Conservation (phyloP, 371 early-diverging fungal species). For the Conidiobolus incongruus region DNA sequence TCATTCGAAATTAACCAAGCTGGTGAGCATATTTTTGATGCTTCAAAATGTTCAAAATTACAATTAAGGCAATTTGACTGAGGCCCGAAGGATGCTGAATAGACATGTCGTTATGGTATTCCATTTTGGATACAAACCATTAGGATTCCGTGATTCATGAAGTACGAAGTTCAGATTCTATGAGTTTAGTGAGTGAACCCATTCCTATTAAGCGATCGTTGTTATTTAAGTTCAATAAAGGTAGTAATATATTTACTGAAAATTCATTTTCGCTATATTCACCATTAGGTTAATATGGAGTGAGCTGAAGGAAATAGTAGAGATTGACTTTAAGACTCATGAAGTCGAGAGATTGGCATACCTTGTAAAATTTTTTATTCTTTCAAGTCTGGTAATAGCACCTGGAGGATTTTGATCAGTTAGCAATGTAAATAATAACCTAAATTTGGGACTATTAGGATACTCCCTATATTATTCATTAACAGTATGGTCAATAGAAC, state of each 20-base stretch:
- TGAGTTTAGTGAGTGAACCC: conserved; percentile 57
- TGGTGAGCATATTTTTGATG: conserved; percentile 40
- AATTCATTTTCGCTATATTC: conserved; percentile 1
- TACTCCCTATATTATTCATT: conserved; percentile 9
- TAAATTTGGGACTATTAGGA: neutral
- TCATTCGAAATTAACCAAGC: conserved; percentile 20
- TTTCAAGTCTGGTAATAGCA: conserved; percentile 23
- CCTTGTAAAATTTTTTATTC: conserved; percentile 31
- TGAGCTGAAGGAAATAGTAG: conserved; percentile 43
- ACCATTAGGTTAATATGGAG: neutral
- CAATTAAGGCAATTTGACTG: conserved; percentile 31
- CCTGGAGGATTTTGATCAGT: conserved; percentile 55
- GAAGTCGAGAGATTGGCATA: conserved; percentile 27
- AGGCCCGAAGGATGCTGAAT: conserved; percentile 52
- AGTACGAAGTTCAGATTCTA: conserved; percentile 49
- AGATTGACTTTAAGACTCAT: conserved; percentile 58
- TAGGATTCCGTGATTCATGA: conserved; percentile 56
- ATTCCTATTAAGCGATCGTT: conserved; percentile 63
- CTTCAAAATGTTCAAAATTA: conserved; percentile 17
- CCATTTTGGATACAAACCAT: conserved; percentile 36
- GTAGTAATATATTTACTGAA: neutral
- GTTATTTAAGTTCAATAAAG: conserved; percentile 33
- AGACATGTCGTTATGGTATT: conserved; percentile 40
- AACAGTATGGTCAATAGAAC: conserved; percentile 15
- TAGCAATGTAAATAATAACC: conserved; percentile 11